Percentiles rank a stretch among this genome's conserved stretches.
Evolutionary conservation across 1,139 yeast species (phyloP).

Genomic region (Lodderomyces orthopsilosis): DNA sequence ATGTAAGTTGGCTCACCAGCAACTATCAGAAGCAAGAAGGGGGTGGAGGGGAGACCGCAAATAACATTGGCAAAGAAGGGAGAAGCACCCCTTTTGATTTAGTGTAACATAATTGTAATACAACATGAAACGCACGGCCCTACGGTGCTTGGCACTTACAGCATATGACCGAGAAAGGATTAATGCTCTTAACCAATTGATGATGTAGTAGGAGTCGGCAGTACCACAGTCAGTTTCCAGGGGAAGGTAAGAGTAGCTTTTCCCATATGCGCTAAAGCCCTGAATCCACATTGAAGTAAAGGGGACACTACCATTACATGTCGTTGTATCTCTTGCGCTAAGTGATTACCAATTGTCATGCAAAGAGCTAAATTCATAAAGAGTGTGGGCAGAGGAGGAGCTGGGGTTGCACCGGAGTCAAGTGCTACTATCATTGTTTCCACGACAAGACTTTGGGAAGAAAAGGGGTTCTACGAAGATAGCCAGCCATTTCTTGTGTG

Average conservation of each 20-base stretch:
- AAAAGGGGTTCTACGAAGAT: neutral
- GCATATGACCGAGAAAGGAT: neutral
- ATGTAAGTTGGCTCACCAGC: no score
- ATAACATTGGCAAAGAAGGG: neutral
- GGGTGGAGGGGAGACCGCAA: neutral
- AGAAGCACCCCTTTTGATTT: slow-evolving; percentile 1
- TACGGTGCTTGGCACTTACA: neutral
- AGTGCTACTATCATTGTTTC: neutral
- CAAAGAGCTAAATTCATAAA: neutral
- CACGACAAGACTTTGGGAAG: neutral
- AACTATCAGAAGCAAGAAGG: neutral
- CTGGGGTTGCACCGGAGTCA: neutral
- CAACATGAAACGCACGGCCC: neutral
- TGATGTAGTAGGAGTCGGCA: no score
- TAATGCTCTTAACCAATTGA: no score
- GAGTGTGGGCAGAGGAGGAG: neutral
- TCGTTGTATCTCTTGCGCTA: no score
- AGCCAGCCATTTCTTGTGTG: neutral
- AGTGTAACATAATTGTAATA: neutral
- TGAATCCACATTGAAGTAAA: no score
- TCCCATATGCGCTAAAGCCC: no score
- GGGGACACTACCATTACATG: no score
- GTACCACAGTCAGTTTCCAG: no score
- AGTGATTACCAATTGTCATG: no score
- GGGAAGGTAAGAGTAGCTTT: no score